A percentile compares a stretch with the other conserved stretches of the same genome.
These are phyloP conservation scores for Cyathus striatus DNA, from an alignment of 768 basidiomycete genomes.

Conservation along the genomic window DNA sequence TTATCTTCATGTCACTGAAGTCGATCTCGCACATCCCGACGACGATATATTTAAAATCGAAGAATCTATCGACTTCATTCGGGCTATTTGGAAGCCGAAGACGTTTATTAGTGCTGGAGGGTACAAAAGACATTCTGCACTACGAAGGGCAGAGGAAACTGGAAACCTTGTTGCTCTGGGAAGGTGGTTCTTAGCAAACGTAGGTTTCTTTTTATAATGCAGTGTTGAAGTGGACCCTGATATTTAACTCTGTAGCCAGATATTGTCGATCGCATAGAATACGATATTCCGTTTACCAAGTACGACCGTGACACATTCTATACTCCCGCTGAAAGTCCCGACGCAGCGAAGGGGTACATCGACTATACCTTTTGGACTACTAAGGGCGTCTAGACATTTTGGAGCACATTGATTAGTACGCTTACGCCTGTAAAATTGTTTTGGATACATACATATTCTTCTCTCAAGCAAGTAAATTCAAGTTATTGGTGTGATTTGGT, in stretches of 20 bases:
- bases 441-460: too few relatives aligned
- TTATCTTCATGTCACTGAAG: slow-evolving; percentile 36
- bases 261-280: slow-evolving; percentile 28
- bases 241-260: slow-evolving; percentile 28
- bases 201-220: slow-evolving; percentile 9
- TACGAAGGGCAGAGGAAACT: slow-evolving; percentile 16
- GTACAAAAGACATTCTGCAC: slow-evolving; percentile 20
- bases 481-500: too few relatives aligned
- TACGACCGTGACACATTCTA: slow-evolving; percentile 36
- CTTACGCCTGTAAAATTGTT: too few relatives aligned
- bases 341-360: slow-evolving; percentile 19
- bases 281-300: slow-evolving; percentile 24
- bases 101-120: slow-evolving; percentile 27
- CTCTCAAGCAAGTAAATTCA: too few relatives aligned
- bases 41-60: neutral
- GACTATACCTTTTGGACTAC: slow-evolving; percentile 28
- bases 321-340: slow-evolving; percentile 15
- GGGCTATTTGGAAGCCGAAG: slow-evolving; percentile 18
- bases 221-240: neutral
- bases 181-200: slow-evolving; percentile 24
- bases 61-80: slow-evolving; percentile 15
- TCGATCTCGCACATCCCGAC: slow-evolving; percentile 11
- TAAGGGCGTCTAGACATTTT: too few relatives aligned
- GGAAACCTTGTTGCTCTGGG: slow-evolving; percentile 25
- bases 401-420: too few relatives aligned